A percentile compares a stretch with the other conserved stretches of the same genome.
Conservation (phyloP, 768 basidiomycete genomes). For the Amyloporia xantha region DNA sequence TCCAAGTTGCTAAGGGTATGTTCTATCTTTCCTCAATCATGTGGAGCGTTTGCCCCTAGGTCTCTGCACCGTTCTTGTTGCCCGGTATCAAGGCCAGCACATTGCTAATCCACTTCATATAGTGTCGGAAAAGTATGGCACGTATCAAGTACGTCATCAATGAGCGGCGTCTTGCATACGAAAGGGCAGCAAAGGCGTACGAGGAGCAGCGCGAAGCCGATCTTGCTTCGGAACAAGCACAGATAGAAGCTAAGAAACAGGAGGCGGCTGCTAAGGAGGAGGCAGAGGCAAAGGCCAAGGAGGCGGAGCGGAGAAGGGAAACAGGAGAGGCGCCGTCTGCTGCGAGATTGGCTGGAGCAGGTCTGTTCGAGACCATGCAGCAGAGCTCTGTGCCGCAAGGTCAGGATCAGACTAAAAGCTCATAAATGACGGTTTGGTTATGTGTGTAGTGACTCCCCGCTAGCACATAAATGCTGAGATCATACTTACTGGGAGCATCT, state of each 20-base stretch:
- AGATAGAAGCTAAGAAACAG: slow-evolving; percentile 8
- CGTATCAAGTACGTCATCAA: slow-evolving; percentile 89
- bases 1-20: slow-evolving; percentile 14
- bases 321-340: slow-evolving; percentile 10
- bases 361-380: slow-evolving; percentile 15
- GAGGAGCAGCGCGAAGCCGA: slow-evolving; percentile 13
- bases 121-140: slow-evolving; percentile 96
- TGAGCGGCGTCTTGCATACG: slow-evolving; percentile 81
- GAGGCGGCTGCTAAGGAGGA: slow-evolving; percentile 7
- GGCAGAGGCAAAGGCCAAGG: slow-evolving; percentile 2
- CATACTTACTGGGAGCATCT: no score
- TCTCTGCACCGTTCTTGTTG: background rate
- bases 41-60: background rate
- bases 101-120: background rate
- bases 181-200: slow-evolving; percentile 44
- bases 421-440: background rate
- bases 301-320: slow-evolving; percentile 3
- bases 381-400: background rate
- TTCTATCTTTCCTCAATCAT: background rate
- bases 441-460: background rate
- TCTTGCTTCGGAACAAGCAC: slow-evolving; percentile 5
- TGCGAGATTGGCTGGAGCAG: slow-evolving; percentile 12
- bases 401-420: background rate
- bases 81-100: background rate
- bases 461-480: no score